phyloP scores from a whole-genome alignment of 371 early-diverging fungal species.

The Sporodiniella umbellata region DNA sequence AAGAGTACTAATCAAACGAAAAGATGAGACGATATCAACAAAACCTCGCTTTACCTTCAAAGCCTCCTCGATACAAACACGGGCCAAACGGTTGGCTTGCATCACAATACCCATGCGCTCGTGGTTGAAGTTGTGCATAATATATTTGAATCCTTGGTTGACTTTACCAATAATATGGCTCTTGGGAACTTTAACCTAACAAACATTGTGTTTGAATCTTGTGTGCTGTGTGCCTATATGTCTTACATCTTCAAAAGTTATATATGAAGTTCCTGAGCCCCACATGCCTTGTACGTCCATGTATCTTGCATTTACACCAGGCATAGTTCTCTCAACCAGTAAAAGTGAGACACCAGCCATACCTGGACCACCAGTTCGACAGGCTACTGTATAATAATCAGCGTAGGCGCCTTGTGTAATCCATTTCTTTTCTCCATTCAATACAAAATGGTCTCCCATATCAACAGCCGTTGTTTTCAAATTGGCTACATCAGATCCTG shows the following conservation, averaged over 20 bases:
- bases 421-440: constrained; percentile 89
- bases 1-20: constrained; percentile 58
- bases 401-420: constrained; percentile 86
- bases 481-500: constrained; percentile 81
- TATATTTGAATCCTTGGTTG: constrained; percentile 85
- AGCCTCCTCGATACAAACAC: constrained; percentile 85
- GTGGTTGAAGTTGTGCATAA: constrained; percentile 76
- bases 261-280: constrained; percentile 76
- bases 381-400: constrained; percentile 68
- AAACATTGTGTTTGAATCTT: neutral
- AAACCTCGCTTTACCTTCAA: constrained; percentile 67
- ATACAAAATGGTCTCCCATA: constrained; percentile 68
- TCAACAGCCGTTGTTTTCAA: constrained; percentile 70
- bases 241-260: constrained; percentile 74
- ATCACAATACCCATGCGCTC: constrained; percentile 78
- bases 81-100: constrained; percentile 84
- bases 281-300: constrained; percentile 77
- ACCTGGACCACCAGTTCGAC: constrained; percentile 77
- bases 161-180: constrained; percentile 81
- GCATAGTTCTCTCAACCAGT: constrained; percentile 76
- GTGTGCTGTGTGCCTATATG: no score
- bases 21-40: neutral
- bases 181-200: constrained; percentile 72
- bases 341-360: constrained; percentile 81
- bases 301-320: constrained; percentile 76